Base-by-base conservation (phyloP, 2,329 filamentous ascomycete genomes). In the Diplodia sapinea region DNA sequence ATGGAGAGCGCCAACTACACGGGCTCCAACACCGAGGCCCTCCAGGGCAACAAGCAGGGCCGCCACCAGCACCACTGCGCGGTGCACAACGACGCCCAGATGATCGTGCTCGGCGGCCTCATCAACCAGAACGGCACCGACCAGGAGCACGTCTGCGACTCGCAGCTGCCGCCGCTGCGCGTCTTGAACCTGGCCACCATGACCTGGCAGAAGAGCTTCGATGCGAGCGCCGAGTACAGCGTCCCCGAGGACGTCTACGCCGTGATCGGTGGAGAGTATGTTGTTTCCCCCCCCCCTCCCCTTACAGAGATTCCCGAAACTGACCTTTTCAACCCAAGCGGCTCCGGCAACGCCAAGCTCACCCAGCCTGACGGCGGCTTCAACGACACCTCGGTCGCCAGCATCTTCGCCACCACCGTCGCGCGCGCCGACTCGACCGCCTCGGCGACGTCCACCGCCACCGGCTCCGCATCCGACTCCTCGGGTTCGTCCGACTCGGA, bases 31-130 rank as follows among this genome's bases (percentile, higher is more conserved):
- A 67, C 65, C 7, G 52, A 49, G 20, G 65, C 49, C 3, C 51
- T 47, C 1, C 17, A 17, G 15, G 57, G 57, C 3, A 62, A 50
- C 26, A 62, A 62, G 54, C 5, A 15, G 2, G 59, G 67, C 20
- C 59, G 67, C 26, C 62, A 65, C 9, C 49, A 40, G 36, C 59
- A 68, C 40, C 56, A 66, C 23, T 66, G 67, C 36, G 43, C 40
- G 12, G 54, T 65, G 17, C 47, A 51, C 33, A 50, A 68, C 51
- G 59, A 68, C 38, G 12, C 40, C 15, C 62, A 68, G 62, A 68
- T 68, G 67, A 52, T 68, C 40, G 67, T 68, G 17, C 49, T 66
- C 8, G 67, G 67, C 36, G 67, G 67, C 26, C 20, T 56, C 38
- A 31, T 65, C 40, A 63, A 57, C 15, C 20, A 38, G 38, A 68